Evolutionary conservation across 1,284 basidiomycete species (phyloP), one percentile per base, ranked within the genome.

Genomic region (Ceratobasidium theobromae): DNA sequence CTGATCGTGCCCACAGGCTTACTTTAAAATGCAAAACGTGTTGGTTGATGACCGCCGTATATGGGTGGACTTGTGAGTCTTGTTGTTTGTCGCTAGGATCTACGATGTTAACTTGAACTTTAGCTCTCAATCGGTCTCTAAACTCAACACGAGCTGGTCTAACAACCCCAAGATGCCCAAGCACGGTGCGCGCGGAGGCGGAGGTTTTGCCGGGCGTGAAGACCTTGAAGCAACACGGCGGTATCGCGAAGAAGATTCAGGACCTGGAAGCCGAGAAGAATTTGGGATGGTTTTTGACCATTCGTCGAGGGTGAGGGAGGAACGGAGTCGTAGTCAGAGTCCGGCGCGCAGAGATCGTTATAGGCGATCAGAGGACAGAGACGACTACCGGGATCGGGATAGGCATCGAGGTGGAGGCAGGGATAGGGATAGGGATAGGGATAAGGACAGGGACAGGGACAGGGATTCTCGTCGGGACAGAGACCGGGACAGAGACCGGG

Each of bases 21-120:
- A 99, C 77, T 95, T 98, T 80, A 99, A 98, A 77, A 99, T 99
- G 96, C 96, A 99, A 76, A 98, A 98, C 73, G 96, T 99, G 0
- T 80, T 99, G 6, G 91, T 99, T n/a, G 96, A 99, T 75, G 97
- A 99, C 76, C 85, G 95, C 16, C 85, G 97, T 21, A 99, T 99
- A 75, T 98, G 96, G 91, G 96, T 99, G 69, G 95, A 98, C 77
- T 98, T 98, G 88, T 90, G 70, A 70, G 85, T 27, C 53, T 0
- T 58, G 11, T 43, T 18, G 16, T n/a, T 52, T 12, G 33, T 6
- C 21, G 27, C 51, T 45, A 8, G 12, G 9, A 1, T 43, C 33
- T 46, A 54, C 28, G 41, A 28, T 14, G n/a, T 16, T 43, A 23
- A 68, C 72, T 5, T 45, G 12, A 27, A 25, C 28, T 16, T n/a